Evolutionary conservation across 805 yeast species (phyloP), one percentile per base, ranked within the genome.

Genomic region (Ogataea polymorpha): DNA sequence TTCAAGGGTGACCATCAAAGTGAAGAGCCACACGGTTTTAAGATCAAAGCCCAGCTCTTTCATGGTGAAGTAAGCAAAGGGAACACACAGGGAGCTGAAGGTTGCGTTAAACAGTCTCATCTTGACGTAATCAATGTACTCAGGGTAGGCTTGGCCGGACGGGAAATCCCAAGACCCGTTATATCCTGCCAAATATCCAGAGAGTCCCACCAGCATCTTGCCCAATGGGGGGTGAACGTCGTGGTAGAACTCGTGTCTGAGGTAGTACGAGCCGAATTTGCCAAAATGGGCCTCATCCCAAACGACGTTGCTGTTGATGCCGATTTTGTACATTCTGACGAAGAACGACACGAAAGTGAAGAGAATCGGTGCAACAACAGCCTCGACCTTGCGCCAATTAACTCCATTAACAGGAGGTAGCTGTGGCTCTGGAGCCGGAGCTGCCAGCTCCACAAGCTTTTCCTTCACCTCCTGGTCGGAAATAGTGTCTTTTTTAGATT

Each of bases 271-370:
- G 32, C 95, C 95, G 59, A 86, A 86, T 59, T 83, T 84, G 31
- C 93, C 95, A 63, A 91, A 91, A 68, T 90, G 96, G 29, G 96
- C 97, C 62, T 89, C 97, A 66, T 89, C 97, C 97, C 97, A 90
- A 17, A 93, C 93, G 23, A 93, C 97, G 41, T 75, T 71, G 42
- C 75, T 71, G 46, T 87, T 85, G 42, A 74, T 70, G 40, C 86
- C 84, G 51, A 91, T 83, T 47, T 74, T 70, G 67, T 86, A 81
- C 62, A 89, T 77, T 53, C 98, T 77, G 30, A 87, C 74, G 47
- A 73, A 74, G 54, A 90, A 84, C 8, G 93, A 80, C 14, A 82
- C 49, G 2, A 74, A 44, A 1, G 96, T 89, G 56, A 90, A 73
- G 16, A 80, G 34, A 3, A 83, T 52, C n/a, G 89, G 75, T 32